Base-by-base conservation (phyloP, 805 yeast genomes). In the Zygoascus ofunaensis region DNA sequence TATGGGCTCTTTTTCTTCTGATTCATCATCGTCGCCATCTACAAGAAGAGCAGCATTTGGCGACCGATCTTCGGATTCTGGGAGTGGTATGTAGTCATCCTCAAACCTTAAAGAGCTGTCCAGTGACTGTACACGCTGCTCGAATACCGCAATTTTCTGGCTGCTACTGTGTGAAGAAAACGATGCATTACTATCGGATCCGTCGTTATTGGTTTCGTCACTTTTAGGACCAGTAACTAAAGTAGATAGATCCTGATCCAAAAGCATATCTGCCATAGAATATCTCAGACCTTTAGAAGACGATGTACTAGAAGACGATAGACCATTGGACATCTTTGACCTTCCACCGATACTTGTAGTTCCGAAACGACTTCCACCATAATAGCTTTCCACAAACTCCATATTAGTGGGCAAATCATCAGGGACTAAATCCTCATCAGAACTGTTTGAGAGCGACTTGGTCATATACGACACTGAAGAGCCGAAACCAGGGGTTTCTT, bases 381-480 rank as follows among this genome's bases (percentile, higher is more conserved):
- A 60, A 37, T 61, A 62, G 42, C 63, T 59, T 37, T 62, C 66
- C 7, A 61, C 59, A 44, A 60, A 52, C 23, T 49, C 54, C 34
- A 61, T 41, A 39, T 55, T 50, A 5, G 54, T 45, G 4, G 58
- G 54, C 10, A 50, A 35, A n/a, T 55, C 57, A 10, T 50, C 53
- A 5, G 44, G 45, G 19, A 42, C 49, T 17, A 57, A 48, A 30
- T 57, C 62, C 18, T 57, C 60, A 41, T 66, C 12, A 10, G 14
- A 19, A 14, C 37, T 21, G 17, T 18, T 12, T 4, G 37, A 28
- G 3, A 17, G 10, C 4, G 18, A 15, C 7, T 19, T 7, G 5
- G 26, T 10, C 37, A n/a, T 8, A 10, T 71, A 14, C 74, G 53
- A 37, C 61, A 72, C 5, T 65, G 62, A 45, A 74, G 61, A 0